Conservation (phyloP, 2,329 filamentous ascomycete genomes). For the Neonectria coccinea region DNA sequence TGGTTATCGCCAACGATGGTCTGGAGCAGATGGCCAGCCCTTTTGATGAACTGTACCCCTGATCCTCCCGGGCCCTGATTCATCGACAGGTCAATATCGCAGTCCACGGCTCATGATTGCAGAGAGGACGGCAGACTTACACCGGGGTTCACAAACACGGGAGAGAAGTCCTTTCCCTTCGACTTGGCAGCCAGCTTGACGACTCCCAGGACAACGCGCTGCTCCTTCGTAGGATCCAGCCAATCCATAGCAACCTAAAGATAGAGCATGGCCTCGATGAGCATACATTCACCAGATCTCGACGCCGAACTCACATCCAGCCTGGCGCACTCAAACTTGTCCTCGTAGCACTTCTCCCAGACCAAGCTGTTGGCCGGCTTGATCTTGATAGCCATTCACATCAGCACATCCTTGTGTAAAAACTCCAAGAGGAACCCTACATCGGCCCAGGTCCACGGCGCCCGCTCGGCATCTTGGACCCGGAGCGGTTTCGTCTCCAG, state of each 20-base stretch:
- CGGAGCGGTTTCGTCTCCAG: slow-evolving; percentile 11
- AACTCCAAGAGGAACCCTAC: slow-evolving; percentile 15
- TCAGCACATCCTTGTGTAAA: background rate
- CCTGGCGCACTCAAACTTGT: slow-evolving; percentile 49
- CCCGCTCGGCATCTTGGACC: slow-evolving; percentile 9
- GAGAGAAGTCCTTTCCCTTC: slow-evolving; percentile 40
- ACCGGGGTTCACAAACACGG: slow-evolving; percentile 52
- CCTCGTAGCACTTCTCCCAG: slow-evolving; percentile 50
- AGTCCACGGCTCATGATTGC: background rate
- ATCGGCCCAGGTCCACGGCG: slow-evolving; percentile 46
- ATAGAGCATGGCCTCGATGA: slow-evolving; percentile 5
- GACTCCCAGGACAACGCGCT: slow-evolving; percentile 49
- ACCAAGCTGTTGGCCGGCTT: slow-evolving; percentile 45
- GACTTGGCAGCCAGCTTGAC: slow-evolving; percentile 49
- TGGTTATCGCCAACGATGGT: slow-evolving; percentile 60
- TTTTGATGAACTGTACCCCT: slow-evolving; percentile 52
- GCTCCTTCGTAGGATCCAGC: slow-evolving; percentile 44
- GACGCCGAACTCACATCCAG: slow-evolving; percentile 45
- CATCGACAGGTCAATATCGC: slow-evolving; percentile 1
- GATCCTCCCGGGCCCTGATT: slow-evolving; percentile 63
- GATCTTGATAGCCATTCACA: slow-evolving; percentile 48
- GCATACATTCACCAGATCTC: background rate
- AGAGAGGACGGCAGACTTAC: slow-evolving; percentile 34
- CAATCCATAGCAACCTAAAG: slow-evolving; percentile 52
- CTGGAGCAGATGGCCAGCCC: slow-evolving; percentile 52